These are phyloP conservation scores for Penicillium psychrofluorescens DNA, from an alignment of 495 filamentous ascomycete species.

Conservation along the genomic window DNA sequence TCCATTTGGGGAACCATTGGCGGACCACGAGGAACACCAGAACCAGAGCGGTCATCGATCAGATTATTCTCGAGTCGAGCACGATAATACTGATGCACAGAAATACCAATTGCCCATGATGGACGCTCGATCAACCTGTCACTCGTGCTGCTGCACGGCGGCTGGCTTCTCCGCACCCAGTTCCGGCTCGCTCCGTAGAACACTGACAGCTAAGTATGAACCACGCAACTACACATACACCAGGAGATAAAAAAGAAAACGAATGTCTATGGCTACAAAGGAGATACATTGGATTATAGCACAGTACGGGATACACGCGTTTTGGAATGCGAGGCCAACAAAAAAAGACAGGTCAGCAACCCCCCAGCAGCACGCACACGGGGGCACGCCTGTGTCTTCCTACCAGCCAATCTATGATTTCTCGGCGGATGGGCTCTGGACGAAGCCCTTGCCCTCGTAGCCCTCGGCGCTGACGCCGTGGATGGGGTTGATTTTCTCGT, in stretches of 20 bases:
- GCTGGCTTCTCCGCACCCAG: constrained; percentile 22
- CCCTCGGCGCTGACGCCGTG: constrained; percentile 75
- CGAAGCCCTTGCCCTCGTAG: constrained; percentile 73
- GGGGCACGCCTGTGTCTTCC: no score
- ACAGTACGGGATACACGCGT: constrained; percentile 44
- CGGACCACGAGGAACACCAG: no score
- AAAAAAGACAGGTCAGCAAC: constrained; percentile 27
- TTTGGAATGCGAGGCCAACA: constrained; percentile 30
- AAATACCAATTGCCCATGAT: no score
- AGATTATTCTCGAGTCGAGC: no score
- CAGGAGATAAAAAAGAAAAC: constrained; percentile 11
- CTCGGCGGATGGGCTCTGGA: constrained; percentile 59
- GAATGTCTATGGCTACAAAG: constrained; percentile 39
- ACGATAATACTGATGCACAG: no score
- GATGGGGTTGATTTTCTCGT: constrained; percentile 79
- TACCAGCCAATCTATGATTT: constrained; percentile 25
- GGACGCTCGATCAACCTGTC: no score
- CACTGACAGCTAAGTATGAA: not conserved
- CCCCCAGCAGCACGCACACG: not conserved
- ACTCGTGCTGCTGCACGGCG: no score
- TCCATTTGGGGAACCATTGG: no score
- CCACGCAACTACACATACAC: not conserved
- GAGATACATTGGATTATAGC: constrained; percentile 45
- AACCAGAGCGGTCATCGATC: no score
- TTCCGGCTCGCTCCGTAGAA: constrained; percentile 24